Evolutionary conservation across 352 stramenopile genomes (phyloP), one percentile per base, ranked within the genome.

Genomic region (Phytopythium helicoides): DNA sequence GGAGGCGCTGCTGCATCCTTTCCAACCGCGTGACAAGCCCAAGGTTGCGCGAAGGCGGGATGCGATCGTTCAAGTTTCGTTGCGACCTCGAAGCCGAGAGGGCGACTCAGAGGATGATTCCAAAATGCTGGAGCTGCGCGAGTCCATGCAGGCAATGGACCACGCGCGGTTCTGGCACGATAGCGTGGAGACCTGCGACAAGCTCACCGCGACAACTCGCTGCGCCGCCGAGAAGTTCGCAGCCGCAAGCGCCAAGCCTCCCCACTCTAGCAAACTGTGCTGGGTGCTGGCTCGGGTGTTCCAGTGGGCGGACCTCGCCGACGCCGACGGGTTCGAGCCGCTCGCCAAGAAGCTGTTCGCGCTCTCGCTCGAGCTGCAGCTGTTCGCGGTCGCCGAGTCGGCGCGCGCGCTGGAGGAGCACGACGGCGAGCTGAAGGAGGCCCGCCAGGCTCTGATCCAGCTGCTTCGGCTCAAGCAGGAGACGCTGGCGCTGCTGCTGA

Each of bases 121-220:
- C n/a, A n/a, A 58, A 23, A 53, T 44, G 33, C 22, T 26, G 35
- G 39, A 35, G n/a, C 38, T 71, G 50, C 56, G 65, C 25, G 51
- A 62, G 28, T 56, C 69, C 25, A 62, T 68, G 40, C 65, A 78
- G 1, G 73, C 75, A 0, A 59, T 86, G 28, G 36, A 64, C 11
- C 73, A 65, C 42, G 77, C 75, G 41, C 71, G 71, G 5, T 89
- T 89, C 35, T 91, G 80, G 77, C 60, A 87, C 11, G 77, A 87
- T 14, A 73, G 53, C 19, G 56, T 87, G 1, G 45, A 65, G 7
- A 28, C 62, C 0, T 56, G 75, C 23, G 42, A 49, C 2, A 57
- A 70, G 9, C 73, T 85, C 8, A 34, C 47, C 3, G 11, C 47
- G 33, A 53, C 11, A 8, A 33, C 28, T 33, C 34, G 47, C 6